Evolutionary conservation across 2,329 filamentous ascomycete genomes (phyloP).

Genomic region (Elsinoe perseae): DNA sequence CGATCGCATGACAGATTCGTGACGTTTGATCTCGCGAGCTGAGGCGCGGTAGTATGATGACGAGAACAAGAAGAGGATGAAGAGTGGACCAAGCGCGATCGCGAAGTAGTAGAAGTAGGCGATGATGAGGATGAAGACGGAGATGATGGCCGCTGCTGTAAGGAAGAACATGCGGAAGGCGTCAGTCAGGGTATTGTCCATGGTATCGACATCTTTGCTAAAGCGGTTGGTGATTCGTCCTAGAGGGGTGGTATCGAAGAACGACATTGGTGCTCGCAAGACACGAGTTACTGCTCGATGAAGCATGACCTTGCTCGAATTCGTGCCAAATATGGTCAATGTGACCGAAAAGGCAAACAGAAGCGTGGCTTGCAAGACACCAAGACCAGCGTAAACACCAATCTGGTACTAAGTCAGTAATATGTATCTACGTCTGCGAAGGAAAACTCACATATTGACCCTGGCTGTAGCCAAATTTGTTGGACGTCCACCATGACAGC

Average conservation of each 20-base stretch:
- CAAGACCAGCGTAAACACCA: conserved; percentile 62
- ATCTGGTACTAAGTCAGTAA: conserved; percentile 40
- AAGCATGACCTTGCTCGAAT: conserved; percentile 73
- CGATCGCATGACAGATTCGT: conserved; percentile 82
- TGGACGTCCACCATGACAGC: conserved; percentile 88
- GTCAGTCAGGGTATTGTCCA: conserved; percentile 88
- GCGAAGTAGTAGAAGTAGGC: conserved; percentile 90
- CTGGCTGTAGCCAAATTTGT: conserved; percentile 60
- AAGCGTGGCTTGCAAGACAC: conserved; percentile 60
- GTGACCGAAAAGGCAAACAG: conserved; percentile 75
- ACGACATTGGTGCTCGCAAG: conserved; percentile 65
- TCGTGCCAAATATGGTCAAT: conserved; percentile 72
- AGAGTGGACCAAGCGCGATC: conserved; percentile 60
- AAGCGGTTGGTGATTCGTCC: conserved; percentile 96
- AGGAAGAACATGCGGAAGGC: conserved; percentile 89
- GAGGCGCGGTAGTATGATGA: conserved; percentile 84
- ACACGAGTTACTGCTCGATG: conserved; percentile 71
- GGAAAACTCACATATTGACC: conserved; percentile 62
- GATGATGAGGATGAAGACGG: conserved; percentile 84
- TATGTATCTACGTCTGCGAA: conserved; percentile 10
- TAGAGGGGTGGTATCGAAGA: conserved; percentile 94
- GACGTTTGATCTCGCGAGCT: conserved; percentile 87
- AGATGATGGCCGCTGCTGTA: conserved; percentile 71
- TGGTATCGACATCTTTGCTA: conserved; percentile 88
- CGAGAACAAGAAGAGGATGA: conserved; percentile 70